Evolutionary conservation across 1,284 basidiomycete species (phyloP).

Genomic region (Vanrija humicola): DNA sequence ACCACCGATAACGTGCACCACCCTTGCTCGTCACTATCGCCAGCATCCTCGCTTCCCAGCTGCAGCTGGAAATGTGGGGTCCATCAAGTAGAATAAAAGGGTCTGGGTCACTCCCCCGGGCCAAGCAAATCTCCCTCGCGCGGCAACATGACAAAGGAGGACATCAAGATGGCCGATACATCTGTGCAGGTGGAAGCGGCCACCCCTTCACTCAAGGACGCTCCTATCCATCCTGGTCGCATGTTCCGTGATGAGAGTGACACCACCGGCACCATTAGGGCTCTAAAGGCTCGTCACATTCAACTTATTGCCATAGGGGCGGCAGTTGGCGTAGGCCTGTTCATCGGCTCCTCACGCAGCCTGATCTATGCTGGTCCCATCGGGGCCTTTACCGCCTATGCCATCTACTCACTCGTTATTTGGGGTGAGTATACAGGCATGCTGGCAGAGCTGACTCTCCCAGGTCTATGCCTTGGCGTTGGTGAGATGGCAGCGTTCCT

Average conservation of each 20-base stretch:
- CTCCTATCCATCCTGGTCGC: neutral
- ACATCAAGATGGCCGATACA: neutral
- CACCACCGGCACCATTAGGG: slow-evolving; percentile 1
- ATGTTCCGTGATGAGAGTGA: neutral
- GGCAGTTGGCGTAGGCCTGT: slow-evolving; percentile 5
- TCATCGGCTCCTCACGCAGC: slow-evolving; percentile 4
- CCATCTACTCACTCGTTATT: slow-evolving; percentile 5
- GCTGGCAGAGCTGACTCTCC: too few species aligned
- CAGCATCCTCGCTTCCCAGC: neutral
- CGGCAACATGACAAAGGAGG: neutral
- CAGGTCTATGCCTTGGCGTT: slow-evolving; percentile 10
- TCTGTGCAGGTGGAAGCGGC: neutral
- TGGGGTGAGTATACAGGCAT: slow-evolving; percentile 2
- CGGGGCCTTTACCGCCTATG: slow-evolving; percentile 13
- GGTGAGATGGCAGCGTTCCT: slow-evolving; percentile 18
- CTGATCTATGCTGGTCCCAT: slow-evolving; percentile 15
- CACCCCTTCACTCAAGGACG: neutral
- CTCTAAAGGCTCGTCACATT: slow-evolving; percentile 6
- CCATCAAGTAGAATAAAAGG: too few species aligned
- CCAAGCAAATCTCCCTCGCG: too few species aligned
- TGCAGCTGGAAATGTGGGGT: neutral
- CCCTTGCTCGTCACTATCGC: too few species aligned
- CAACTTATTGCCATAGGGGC: slow-evolving; percentile 9
- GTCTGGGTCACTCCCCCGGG: too few species aligned
- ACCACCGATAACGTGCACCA: too few species aligned